Evolutionary conservation across 129 eudicot genomes (phyloP), one percentile per base, ranked within the genome.

Genomic region (Dittrichia graveolens): DNA sequence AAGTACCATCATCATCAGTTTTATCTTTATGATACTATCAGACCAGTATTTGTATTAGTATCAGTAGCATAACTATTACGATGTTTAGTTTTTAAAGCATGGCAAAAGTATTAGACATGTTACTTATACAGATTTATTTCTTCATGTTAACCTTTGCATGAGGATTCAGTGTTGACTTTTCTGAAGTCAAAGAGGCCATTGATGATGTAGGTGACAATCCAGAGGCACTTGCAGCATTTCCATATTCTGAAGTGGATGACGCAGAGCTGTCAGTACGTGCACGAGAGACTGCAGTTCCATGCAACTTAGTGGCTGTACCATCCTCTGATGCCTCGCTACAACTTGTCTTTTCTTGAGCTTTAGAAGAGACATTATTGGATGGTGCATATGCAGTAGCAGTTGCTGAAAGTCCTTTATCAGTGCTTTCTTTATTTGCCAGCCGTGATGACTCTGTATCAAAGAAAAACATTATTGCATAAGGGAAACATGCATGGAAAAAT

Each of bases 131-230:
- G 31, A 24, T 24, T 24, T 24, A 24, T 19, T 65, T 37, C 24
- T 65, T 37, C 12, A 24, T 41, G 24, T 78, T 49, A 53, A 88
- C 99, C 97, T 95, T 95, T 40, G 99, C 99, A 83, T 88, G 78
- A 72, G 99, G 99, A 77, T 90, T 94, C 72, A 94, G 78, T 2
- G 91, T 86, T 16, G 96, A 90, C 79, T 88, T 94, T 70, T 94
- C 99, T 10, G 99, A 88, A 35, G 95, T 47, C 69, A 90, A 75
- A 31, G 99, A 94, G 78, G 89, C 89, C 55, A 88, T 62, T n/a
- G 99, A 94, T 74, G 99, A 94, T 77, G 86, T 86, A 58, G 89
- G 92, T 67, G 99, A 90, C 63, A 94, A 76, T 61, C 83, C 87
- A 55, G 83, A 81, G 48, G 56, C 87, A 71, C 79, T 75, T 55